These are phyloP conservation scores for Cytospora piceicola DNA, from an alignment of 2,329 filamentous ascomycete genomes.

Conservation along the genomic window DNA sequence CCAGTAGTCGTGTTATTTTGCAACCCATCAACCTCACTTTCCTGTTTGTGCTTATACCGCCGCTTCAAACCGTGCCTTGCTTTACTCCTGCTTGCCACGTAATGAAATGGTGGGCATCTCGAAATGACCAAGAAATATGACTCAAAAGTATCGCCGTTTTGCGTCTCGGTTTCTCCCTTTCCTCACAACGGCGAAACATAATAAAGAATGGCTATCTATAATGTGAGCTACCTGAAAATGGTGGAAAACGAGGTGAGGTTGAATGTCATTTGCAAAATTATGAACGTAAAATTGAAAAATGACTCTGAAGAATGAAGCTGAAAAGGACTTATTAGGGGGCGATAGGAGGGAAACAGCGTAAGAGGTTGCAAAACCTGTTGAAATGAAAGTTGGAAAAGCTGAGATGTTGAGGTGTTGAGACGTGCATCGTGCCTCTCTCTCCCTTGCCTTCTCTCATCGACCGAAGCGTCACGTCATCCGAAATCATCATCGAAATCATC, in stretches of 20 bases:
- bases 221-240: constrained; percentile 15
- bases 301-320: constrained; percentile 6
- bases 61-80: neutral
- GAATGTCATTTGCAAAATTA: neutral
- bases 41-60: constrained; percentile 17
- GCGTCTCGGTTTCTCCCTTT: constrained; percentile 24
- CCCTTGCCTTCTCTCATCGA: constrained; percentile 20
- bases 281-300: constrained; percentile 11
- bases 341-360: constrained; percentile 23
- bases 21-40: constrained; percentile 3
- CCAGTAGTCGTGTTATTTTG: neutral
- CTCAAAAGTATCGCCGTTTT: constrained; percentile 13
- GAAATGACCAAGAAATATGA: constrained; percentile 5
- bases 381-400: constrained; percentile 25
- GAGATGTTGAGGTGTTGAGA: neutral
- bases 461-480: constrained; percentile 24
- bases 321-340: constrained; percentile 11
- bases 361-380: constrained; percentile 20
- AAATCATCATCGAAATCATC: constrained; percentile 26
- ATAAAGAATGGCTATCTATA: constrained; percentile 15
- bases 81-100: constrained; percentile 10
- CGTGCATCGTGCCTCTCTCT: neutral
- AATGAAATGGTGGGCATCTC: constrained; percentile 23
- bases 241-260: neutral
- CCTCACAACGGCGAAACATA: constrained; percentile 3